Conservation (phyloP, 441 rosid species). For the Populus hybrid region DNA sequence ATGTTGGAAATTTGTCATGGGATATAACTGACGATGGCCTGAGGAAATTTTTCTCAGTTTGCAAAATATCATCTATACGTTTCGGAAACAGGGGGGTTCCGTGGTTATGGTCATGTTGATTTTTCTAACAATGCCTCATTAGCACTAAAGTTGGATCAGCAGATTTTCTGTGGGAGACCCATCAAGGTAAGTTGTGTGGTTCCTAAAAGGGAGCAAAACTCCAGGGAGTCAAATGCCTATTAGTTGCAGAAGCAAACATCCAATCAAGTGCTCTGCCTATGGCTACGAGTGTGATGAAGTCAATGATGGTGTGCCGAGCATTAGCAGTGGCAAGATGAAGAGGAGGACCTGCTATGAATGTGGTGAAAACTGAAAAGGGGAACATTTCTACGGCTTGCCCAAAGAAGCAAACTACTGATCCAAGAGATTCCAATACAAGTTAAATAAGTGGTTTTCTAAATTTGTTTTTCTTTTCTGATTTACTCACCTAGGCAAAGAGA, state of each 20-base stretch:
- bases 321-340: slow-evolving; percentile 58
- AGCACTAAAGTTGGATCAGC: slow-evolving; percentile 87
- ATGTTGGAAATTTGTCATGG: slow-evolving; percentile 82
- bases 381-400: slow-evolving; percentile 78
- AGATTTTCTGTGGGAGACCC: slow-evolving; percentile 65
- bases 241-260: background rate
- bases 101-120: slow-evolving; percentile 82
- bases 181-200: slow-evolving; percentile 83
- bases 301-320: slow-evolving; percentile 16
- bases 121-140: slow-evolving; percentile 59
- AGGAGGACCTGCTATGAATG: slow-evolving; percentile 78
- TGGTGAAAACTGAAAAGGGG: slow-evolving; percentile 49
- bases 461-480: background rate
- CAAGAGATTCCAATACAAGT: slow-evolving; percentile 27
- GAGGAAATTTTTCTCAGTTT: slow-evolving; percentile 64
- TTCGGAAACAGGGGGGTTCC: slow-evolving; percentile 73
- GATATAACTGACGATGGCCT: slow-evolving; percentile 75
- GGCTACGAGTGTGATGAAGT: slow-evolving; percentile 17
- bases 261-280: background rate
- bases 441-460: slow-evolving; percentile 7
- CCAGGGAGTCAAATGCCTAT: slow-evolving; percentile 16
- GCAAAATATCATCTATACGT: slow-evolving; percentile 62
- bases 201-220: slow-evolving; percentile 39
- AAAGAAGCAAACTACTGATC: slow-evolving; percentile 40
- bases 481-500: background rate